Evolutionary conservation across 2,329 filamentous ascomycete genomes (phyloP), one percentile per base, ranked within the genome.

Genomic region (Cladosporium sp.): DNA sequence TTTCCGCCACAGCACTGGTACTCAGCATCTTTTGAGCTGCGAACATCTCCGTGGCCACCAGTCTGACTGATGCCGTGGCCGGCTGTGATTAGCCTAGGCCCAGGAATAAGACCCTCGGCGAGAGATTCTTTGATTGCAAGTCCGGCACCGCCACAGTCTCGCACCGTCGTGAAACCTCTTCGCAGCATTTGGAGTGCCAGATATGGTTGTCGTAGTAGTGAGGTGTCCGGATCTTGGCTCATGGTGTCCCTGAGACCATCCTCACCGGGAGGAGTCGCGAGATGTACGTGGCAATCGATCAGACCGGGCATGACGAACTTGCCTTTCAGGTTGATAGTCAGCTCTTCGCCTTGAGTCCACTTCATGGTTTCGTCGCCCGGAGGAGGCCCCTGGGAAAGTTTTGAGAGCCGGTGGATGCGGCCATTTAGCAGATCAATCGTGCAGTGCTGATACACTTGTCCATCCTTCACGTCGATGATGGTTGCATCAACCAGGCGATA

Each of bases 91-190:
- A 88, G 72, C 12, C 85, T 75, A 0, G 86, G 87, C 0, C 86
- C 86, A 1, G 82, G 81, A 47, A 85, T 80, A 0, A 87, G 79
- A 2, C 82, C 81, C n/a, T 88, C 85, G 1, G 78, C 80, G 18
- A 88, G 79, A 0, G 86, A 85, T 69, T 88, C 80, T 68, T 85
- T 85, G 21, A 89, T 76, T 1, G 86, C 83, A 0, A 84, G 74
- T 0, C 79, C 78, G 1, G 86, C 86, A 4, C 87, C 87, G 0
- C 86, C 86, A 38, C 83, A 86, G 71, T 89, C 86, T 3, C 87
- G 81, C 2, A 86, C 80, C 1, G 80, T 84, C 1, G 87, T 88
- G 75, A 88, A 88, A 1, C 87, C 86, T 21, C 86, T 80, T 49
- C 76, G 74, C 0, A 88, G 79, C 76, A 87, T 87, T 65, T 85